phyloP scores from a whole-genome alignment of 805 yeast genomes.

The Ogataea corticis region DNA sequence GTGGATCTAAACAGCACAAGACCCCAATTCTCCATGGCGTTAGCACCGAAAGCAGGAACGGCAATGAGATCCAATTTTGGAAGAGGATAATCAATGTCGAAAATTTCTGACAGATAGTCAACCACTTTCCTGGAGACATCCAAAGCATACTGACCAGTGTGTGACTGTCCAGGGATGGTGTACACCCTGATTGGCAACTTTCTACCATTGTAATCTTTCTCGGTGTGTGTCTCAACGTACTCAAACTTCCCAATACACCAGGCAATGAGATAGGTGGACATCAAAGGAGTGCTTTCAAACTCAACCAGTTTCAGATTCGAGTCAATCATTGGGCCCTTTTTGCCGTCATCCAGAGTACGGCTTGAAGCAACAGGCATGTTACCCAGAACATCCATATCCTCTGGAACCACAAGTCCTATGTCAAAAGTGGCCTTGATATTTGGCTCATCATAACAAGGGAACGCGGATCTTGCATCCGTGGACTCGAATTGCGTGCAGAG shows the following conservation, averaged over 20 bases:
- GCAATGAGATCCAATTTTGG: slow-evolving; percentile 82
- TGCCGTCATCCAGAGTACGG: slow-evolving; percentile 24
- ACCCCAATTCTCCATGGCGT: slow-evolving; percentile 94
- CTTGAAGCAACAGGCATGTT: slow-evolving; percentile 44
- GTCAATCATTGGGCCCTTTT: slow-evolving; percentile 16
- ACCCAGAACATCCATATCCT: slow-evolving; percentile 41
- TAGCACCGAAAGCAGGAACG: slow-evolving; percentile 76
- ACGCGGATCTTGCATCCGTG: slow-evolving; percentile 58
- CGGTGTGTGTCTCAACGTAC: slow-evolving; percentile 48
- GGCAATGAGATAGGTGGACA: slow-evolving; percentile 58
- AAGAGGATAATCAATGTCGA: slow-evolving; percentile 65
- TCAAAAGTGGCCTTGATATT: slow-evolving; percentile 55
- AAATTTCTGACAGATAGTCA: slow-evolving; percentile 48
- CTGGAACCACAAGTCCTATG: slow-evolving; percentile 39
- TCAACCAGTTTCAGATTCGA: slow-evolving; percentile 26
- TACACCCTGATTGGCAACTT: slow-evolving; percentile 52
- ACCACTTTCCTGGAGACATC: slow-evolving; percentile 49
- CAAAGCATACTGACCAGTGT: slow-evolving; percentile 50
- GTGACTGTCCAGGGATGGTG: slow-evolving; percentile 49
- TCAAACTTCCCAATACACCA: slow-evolving; percentile 62
- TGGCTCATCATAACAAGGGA: slow-evolving; percentile 62
- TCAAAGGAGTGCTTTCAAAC: slow-evolving; percentile 50
- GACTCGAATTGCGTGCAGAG: slow-evolving; percentile 60
- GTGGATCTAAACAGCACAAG: slow-evolving; percentile 66
- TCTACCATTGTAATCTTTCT: slow-evolving; percentile 39